A percentile compares a stretch with the other conserved stretches of the same genome.
Conservation (phyloP, 257 asterid genomes). For the Solanum neorickii region DNA sequence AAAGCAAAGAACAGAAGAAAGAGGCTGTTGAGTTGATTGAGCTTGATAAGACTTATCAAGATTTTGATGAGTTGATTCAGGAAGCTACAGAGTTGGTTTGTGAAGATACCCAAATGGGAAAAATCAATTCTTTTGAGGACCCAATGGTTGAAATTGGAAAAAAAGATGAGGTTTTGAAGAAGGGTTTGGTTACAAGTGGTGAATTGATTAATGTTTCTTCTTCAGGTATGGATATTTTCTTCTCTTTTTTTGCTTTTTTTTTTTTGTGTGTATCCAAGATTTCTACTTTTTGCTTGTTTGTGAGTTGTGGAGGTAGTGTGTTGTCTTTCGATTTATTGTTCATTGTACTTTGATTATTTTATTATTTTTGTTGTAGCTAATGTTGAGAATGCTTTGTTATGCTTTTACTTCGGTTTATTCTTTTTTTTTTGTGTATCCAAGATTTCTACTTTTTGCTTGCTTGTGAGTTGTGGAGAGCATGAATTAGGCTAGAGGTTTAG, state of each 20-base stretch:
- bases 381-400: too few species aligned
- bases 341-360: too few species aligned
- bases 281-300: neutral
- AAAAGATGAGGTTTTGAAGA: conserved; percentile 4
- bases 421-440: neutral
- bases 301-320: neutral
- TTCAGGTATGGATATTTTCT: conserved; percentile 28
- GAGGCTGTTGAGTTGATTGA: conserved; percentile 55
- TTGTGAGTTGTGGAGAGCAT: neutral
- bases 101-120: conserved; percentile 19
- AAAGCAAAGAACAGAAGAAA: conserved; percentile 44
- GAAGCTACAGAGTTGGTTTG: conserved; percentile 50
- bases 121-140: conserved; percentile 2
- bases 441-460: neutral
- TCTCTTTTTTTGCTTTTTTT: neutral
- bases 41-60: conserved; percentile 38
- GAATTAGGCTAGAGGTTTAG: neutral
- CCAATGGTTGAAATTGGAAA: conserved; percentile 22
- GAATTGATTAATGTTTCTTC: conserved; percentile 11
- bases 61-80: conserved; percentile 46
- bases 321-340: neutral
- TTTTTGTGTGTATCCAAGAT: neutral
- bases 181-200: conserved; percentile 9
- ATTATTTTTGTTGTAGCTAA: too few species aligned
- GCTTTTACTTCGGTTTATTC: too few species aligned